phyloP scores from a whole-genome alignment of 139 green algal species.

The Zygnema circumcarinatum region DNA sequence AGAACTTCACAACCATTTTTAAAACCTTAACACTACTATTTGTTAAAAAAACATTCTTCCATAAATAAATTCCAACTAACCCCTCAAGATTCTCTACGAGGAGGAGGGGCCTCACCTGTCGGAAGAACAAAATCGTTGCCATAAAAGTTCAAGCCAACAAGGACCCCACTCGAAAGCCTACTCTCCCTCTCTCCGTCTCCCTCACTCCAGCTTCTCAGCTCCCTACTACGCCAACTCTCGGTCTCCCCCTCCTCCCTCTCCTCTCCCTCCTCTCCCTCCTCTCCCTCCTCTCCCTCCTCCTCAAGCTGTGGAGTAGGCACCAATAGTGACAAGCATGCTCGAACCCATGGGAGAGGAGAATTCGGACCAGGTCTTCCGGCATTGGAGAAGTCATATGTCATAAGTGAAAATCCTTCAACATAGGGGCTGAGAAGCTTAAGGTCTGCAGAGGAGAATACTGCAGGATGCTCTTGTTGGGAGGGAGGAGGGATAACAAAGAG shows the following conservation, averaged over 20 bases:
- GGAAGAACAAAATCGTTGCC: conserved; percentile 56
- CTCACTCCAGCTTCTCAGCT: conserved; percentile 38
- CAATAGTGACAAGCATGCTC: conserved; percentile 13
- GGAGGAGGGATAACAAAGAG: conserved; percentile 50
- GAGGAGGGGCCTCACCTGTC: too few species aligned
- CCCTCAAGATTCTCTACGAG: too few species aligned
- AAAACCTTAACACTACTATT: too few species aligned
- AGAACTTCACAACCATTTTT: too few species aligned
- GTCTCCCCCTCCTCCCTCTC: not conserved
- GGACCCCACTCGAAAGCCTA: conserved; percentile 26
- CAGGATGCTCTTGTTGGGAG: not conserved
- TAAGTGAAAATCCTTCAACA: conserved; percentile 55
- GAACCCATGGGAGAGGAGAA: conserved; percentile 50
- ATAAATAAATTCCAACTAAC: too few species aligned
- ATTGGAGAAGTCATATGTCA: conserved; percentile 63
- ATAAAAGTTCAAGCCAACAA: conserved; percentile 65
- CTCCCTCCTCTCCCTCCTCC: not conserved
- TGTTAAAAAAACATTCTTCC: too few species aligned
- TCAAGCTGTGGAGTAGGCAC: conserved; percentile 2
- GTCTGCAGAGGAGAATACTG: conserved; percentile 36
- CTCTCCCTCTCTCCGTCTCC: not conserved
- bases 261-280: not conserved
- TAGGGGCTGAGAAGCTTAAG: conserved; percentile 14
- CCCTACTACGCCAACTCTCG: not conserved
- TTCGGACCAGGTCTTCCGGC: conserved; percentile 48